Percentiles rank a stretch among this genome's conserved stretches.
Evolutionary conservation across 768 basidiomycete species (phyloP).

Genomic region (Boletus vinaceobasis): DNA sequence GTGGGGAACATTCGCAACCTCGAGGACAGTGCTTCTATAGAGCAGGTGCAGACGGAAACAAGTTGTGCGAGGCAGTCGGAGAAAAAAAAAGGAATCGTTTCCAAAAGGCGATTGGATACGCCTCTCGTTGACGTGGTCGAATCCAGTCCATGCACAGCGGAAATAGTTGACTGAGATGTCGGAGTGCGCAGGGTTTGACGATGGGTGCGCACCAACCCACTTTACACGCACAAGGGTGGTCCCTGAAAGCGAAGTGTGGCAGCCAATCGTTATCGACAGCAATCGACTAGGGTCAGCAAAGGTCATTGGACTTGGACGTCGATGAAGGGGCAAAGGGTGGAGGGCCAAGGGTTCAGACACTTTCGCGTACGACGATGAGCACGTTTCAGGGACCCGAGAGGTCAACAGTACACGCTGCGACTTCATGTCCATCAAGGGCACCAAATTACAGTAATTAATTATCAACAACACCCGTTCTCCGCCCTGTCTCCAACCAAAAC

Average conservation of each 20-base stretch:
- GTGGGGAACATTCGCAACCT: background rate
- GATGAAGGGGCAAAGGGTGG: slow-evolving; percentile 2
- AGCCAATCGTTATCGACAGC: slow-evolving; percentile 15
- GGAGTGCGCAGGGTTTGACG: background rate
- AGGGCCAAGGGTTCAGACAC: slow-evolving; percentile 17
- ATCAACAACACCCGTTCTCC: slow-evolving; percentile 1
- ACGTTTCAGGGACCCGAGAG: slow-evolving; percentile 18
- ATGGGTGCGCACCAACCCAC: background rate
- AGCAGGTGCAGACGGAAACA: background rate
- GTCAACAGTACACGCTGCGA: slow-evolving; percentile 8
- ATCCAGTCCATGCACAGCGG: slow-evolving; percentile 1
- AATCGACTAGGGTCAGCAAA: background rate
- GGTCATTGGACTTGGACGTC: background rate
- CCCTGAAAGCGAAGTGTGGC: slow-evolving; percentile 11
- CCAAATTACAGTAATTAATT: background rate
- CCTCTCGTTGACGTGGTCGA: slow-evolving; percentile 1
- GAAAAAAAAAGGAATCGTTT: background rate
- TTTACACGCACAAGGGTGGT: background rate
- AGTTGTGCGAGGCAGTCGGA: slow-evolving; percentile 3
- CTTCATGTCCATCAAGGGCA: slow-evolving; percentile 2
- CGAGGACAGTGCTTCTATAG: background rate
- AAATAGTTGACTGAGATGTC: slow-evolving; percentile 11
- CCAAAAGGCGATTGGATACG: background rate
- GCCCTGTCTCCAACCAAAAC: background rate
- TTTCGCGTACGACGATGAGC: background rate